phyloP scores from a whole-genome alignment of 306 rosid genomes.

The Fragaria vesca region DNA sequence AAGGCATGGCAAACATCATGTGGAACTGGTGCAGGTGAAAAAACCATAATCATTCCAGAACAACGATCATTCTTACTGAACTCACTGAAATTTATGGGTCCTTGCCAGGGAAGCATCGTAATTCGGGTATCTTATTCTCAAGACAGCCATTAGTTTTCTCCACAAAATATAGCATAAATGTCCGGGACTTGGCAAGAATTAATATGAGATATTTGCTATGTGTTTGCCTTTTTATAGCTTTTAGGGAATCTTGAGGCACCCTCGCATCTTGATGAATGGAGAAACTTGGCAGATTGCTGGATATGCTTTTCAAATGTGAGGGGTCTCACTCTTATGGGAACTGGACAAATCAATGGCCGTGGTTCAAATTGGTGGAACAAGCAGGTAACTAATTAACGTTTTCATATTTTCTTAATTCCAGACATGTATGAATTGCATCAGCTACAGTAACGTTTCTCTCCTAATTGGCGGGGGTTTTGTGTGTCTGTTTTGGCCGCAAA shows the following conservation, averaged over 20 bases:
- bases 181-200: not conserved
- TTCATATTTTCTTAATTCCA: not conserved
- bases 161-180: not conserved
- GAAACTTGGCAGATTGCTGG: not conserved
- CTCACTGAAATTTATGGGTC: slow-evolving; percentile 17
- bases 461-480: not conserved
- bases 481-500: not conserved
- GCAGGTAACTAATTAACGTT: not conserved
- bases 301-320: not conserved
- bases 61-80: slow-evolving; percentile 15
- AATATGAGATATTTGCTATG: no score
- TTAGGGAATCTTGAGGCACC: slow-evolving; percentile 12
- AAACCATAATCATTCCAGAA: slow-evolving; percentile 21
- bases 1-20: slow-evolving; percentile 33
- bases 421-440: not conserved
- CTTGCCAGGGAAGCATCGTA: slow-evolving; percentile 28
- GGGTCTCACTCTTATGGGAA: not conserved
- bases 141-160: not conserved
- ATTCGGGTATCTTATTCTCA: slow-evolving; percentile 4
- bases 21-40: slow-evolving; percentile 14
- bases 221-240: not conserved
- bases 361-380: not conserved
- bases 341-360: slow-evolving; percentile 1
- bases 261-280: not conserved
- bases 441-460: not conserved